Evolutionary conservation across 2,329 filamentous ascomycete genomes (phyloP), one percentile per base, ranked within the genome.

Genomic region (Pseudogymnoascus sp.): DNA sequence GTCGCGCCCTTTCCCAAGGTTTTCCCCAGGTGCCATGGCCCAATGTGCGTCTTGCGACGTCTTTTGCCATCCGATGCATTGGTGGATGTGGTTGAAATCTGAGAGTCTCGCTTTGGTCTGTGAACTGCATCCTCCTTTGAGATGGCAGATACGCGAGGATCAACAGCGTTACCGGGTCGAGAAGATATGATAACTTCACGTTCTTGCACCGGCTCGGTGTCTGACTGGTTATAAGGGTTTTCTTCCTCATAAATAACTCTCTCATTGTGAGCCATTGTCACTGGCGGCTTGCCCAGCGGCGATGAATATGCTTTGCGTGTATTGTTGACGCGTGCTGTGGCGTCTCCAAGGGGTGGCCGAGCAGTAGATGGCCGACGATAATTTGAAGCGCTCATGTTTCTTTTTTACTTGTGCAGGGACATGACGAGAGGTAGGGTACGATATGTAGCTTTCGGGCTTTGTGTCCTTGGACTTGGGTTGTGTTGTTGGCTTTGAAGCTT

Each of bases 1-100:
- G 91, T 96, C 1, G 92, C 92, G 2, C 94, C 94, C 68, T 90
- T 89, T 0, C 94, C 94, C 29, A 99, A 80, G 0, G 90, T 96
- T 72, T 84, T 91, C 5, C 94, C 94, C 3, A 99, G 78, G 66
- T 93, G 86, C 94, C 94, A 99, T 66, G 93, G 93, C 0, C 94
- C 94, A 68, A 99, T 90, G 68, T 91, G 88, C 9, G 88, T 90
- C 75, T 87, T 87, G 65, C 71, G 63, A 9, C 64, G 63, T 61
- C 67, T 69, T 21, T 41, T 41, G 21, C 67, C 63, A 64, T 69
- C 72, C 31, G 68, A 72, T 24, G 64, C 70, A 68, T 67, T 74
- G 2, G 71, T 73, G 2, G 75, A 76, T 29, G 68, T 67, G 39
- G 71, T 72, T 8, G 74, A 76, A 58, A 74, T 69, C 58, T 75